Percentiles rank a stretch among this genome's conserved stretches.
These are phyloP conservation scores for Bretschneidera sinensis DNA, from an alignment of 345 rosid genomes.

Conservation along the genomic window DNA sequence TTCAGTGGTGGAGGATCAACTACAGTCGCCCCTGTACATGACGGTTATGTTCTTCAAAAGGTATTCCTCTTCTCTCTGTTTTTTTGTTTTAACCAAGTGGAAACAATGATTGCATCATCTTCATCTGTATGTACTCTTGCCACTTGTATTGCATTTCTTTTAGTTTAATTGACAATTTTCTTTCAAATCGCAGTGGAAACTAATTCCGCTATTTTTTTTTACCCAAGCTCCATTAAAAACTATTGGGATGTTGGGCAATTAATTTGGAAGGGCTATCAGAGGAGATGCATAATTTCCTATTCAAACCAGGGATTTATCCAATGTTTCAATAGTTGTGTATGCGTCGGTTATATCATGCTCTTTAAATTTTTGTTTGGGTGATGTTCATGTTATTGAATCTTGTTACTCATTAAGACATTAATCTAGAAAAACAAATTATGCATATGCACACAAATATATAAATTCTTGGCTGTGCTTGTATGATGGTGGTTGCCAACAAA, in stretches of 20 bases:
- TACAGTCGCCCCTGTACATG: constrained; percentile 91
- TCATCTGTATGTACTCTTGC: not conserved
- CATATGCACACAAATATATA: not conserved
- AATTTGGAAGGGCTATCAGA: not conserved
- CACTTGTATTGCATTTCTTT: not conserved
- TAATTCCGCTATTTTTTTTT: no score
- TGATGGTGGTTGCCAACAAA: not conserved
- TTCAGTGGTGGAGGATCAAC: constrained; percentile 99
- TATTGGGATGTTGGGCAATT: not conserved
- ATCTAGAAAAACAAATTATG: not conserved
- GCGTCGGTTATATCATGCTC: not conserved
- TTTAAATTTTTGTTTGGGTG: not conserved
- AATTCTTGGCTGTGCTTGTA: not conserved
- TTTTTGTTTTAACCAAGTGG: not conserved
- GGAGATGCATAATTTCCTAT: not conserved
- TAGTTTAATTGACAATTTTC: not conserved
- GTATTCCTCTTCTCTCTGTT: constrained; percentile 26
- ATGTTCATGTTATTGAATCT: no score
- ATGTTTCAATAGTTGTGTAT: not conserved
- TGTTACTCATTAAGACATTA: not conserved
- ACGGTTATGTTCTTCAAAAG: constrained; percentile 98
- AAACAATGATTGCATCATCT: not conserved
- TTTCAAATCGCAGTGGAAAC: not conserved
- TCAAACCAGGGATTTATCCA: not conserved
- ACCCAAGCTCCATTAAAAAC: not conserved